Evolutionary conservation across 148 eudicot species (phyloP).

Genomic region (Bassia scoparia): DNA sequence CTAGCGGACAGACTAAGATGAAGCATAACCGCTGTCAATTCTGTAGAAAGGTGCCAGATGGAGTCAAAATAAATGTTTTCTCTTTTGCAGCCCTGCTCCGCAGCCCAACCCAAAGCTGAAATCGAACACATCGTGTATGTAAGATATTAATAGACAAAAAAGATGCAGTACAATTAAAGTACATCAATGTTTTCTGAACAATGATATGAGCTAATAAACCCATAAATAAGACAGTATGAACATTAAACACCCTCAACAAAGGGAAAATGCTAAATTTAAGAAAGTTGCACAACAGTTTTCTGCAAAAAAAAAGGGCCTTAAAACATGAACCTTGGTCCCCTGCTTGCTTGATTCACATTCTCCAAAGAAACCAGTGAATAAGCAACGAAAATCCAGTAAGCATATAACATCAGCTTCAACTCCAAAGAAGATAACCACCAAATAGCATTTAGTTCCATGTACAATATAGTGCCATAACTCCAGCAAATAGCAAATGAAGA

Average conservation of each 20-base stretch:
- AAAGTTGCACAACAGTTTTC: not conserved
- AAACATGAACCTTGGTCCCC: too few species aligned
- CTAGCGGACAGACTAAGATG: slow-evolving; percentile 7
- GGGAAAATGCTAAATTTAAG: not conserved
- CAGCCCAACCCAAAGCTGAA: slow-evolving; percentile 98
- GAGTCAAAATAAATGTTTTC: slow-evolving; percentile 82
- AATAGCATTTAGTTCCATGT: too few species aligned
- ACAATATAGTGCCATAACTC: too few species aligned
- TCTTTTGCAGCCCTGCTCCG: slow-evolving; percentile 94
- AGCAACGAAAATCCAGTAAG: too few species aligned
- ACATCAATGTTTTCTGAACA: not conserved
- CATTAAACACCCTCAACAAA: too few species aligned
- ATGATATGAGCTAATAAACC: not conserved
- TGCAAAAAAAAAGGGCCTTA: too few species aligned
- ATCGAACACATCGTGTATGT: slow-evolving; percentile 9
- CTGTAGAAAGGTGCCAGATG: slow-evolving; percentile 97
- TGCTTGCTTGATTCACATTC: too few species aligned
- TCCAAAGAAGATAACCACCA: too few species aligned
- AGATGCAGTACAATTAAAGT: not conserved
- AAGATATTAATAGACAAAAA: slow-evolving; percentile 13
- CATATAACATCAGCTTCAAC: too few species aligned
- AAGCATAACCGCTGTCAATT: slow-evolving; percentile 80
- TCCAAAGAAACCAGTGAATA: too few species aligned
- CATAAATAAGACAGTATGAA: not conserved
- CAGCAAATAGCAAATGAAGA: too few species aligned